Evolutionary conservation across 2,329 filamentous ascomycete species (phyloP).

Genomic region (Ceratocystis cacaofunesta): DNA sequence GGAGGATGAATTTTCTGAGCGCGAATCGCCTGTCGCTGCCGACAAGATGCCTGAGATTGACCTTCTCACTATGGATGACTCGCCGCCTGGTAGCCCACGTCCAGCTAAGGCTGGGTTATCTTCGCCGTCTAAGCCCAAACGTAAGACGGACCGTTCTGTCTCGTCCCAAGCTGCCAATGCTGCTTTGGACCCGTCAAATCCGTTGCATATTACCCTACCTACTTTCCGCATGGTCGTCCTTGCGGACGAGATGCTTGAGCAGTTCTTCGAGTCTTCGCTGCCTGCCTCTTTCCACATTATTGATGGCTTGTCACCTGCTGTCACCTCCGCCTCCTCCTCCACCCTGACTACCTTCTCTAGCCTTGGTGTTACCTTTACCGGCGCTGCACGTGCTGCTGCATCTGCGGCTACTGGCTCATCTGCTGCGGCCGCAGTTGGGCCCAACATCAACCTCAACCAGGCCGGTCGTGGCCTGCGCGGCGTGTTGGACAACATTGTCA

Average conservation of each 20-base stretch:
- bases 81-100: constrained; percentile 25
- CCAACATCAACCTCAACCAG: constrained; percentile 27
- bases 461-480: constrained; percentile 68
- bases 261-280: constrained; percentile 95
- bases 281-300: constrained; percentile 82
- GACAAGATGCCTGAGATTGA: constrained; percentile 33
- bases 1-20: constrained; percentile 34
- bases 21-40: constrained; percentile 24
- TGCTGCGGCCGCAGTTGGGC: constrained; percentile 4
- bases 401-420: constrained; percentile 3
- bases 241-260: constrained; percentile 85
- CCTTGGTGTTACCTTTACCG: constrained; percentile 36
- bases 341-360: constrained; percentile 78
- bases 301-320: constrained; percentile 36
- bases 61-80: constrained; percentile 39
- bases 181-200: constrained; percentile 82
- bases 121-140: constrained; percentile 20
- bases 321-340: constrained; percentile 29
- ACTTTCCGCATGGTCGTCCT: constrained; percentile 98
- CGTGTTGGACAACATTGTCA: constrained; percentile 93
- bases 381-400: constrained; percentile 22
- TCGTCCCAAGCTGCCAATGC: constrained; percentile 69
- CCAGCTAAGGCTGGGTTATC: constrained; percentile 15
- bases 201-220: constrained; percentile 85
- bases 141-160: constrained; percentile 39